phyloP scores from a whole-genome alignment of 225 moss, liverwort and hornwort genomes.

The Physcomitrellopsis africana region DNA sequence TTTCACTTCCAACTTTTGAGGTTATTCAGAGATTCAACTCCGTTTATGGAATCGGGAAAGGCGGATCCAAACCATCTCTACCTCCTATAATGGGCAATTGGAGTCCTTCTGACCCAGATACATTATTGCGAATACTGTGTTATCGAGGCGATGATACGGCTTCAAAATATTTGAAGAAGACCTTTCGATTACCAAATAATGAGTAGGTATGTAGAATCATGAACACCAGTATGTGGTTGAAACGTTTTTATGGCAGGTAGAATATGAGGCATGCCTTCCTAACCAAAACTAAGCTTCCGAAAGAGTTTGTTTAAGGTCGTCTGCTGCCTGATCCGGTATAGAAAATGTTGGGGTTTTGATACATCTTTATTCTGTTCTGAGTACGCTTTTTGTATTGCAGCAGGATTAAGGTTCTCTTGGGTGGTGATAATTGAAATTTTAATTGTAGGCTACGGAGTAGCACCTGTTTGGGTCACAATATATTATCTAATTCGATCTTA shows the following conservation, averaged over 20 bases:
- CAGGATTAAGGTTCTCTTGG: constrained; percentile 34
- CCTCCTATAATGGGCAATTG: constrained; percentile 84
- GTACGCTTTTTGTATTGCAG: constrained; percentile 1
- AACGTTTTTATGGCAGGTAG: constrained; percentile 66
- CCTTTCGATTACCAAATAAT: constrained; percentile 57
- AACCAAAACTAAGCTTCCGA: constrained; percentile 7
- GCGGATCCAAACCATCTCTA: constrained; percentile 50
- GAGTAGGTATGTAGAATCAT: constrained; percentile 37
- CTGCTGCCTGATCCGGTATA: too few species aligned
- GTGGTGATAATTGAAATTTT: constrained; percentile 23
- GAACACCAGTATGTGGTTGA: constrained; percentile 2
- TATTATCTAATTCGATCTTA: background rate
- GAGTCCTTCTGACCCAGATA: constrained; percentile 79
- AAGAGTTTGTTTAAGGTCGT: constrained; percentile 6
- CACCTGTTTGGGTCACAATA: background rate
- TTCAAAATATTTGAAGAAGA: constrained; percentile 50
- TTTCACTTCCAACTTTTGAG: constrained; percentile 60
- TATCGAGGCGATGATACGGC: constrained; percentile 54
- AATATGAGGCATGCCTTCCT: constrained; percentile 9
- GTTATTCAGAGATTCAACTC: constrained; percentile 58
- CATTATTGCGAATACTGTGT: constrained; percentile 71
- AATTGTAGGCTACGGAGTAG: constrained; percentile 28
- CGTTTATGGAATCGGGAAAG: constrained; percentile 51
- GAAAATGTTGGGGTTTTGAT: background rate
- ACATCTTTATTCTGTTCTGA: constrained; percentile 1